phyloP scores from a whole-genome alignment of 1,284 basidiomycete species.

The Peniophora sp. region DNA sequence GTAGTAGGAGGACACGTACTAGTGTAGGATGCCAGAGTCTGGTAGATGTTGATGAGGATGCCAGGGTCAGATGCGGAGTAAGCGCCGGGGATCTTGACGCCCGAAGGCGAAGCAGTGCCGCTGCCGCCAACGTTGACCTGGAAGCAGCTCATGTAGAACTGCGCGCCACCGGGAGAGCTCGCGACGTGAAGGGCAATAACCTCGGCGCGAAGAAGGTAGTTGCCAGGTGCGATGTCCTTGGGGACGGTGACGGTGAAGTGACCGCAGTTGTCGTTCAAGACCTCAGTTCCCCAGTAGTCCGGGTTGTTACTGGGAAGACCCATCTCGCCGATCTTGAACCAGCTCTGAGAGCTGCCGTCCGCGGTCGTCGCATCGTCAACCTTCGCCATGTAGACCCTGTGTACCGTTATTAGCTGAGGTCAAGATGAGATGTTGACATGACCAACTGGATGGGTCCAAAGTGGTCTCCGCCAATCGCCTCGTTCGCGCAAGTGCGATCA shows the following conservation, averaged over 20 bases:
- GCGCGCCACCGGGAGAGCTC: slow-evolving; percentile 33
- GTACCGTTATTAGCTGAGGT: not conserved
- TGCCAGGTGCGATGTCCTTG: slow-evolving; percentile 34
- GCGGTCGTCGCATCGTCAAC: slow-evolving; percentile 38
- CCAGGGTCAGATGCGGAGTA: slow-evolving; percentile 24
- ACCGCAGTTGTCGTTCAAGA: slow-evolving; percentile 35
- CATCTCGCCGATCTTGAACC: slow-evolving; percentile 47
- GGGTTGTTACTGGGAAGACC: slow-evolving; percentile 39
- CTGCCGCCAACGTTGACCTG: slow-evolving; percentile 29
- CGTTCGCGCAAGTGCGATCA: slow-evolving; percentile 36
- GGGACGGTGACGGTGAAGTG: slow-evolving; percentile 44
- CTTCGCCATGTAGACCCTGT: slow-evolving; percentile 37
- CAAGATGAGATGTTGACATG: not conserved
- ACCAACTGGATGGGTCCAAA: slow-evolving; percentile 34
- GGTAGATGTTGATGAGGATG: slow-evolving; percentile 32
- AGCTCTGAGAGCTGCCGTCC: slow-evolving; percentile 30
- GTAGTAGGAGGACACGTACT: no score
- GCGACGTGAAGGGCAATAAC: slow-evolving; percentile 46
- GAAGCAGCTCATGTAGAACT: slow-evolving; percentile 19
- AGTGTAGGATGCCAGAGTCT: slow-evolving; percentile 26
- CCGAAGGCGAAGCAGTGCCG: slow-evolving; percentile 32
- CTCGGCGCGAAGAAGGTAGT: slow-evolving; percentile 45
- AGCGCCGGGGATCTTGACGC: slow-evolving; percentile 39
- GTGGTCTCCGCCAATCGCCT: slow-evolving; percentile 41
- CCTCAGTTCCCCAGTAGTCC: slow-evolving; percentile 36